Evolutionary conservation across 352 stramenopile genomes (phyloP), one percentile per base, ranked within the genome.

Genomic region (Phytophthora sp.): DNA sequence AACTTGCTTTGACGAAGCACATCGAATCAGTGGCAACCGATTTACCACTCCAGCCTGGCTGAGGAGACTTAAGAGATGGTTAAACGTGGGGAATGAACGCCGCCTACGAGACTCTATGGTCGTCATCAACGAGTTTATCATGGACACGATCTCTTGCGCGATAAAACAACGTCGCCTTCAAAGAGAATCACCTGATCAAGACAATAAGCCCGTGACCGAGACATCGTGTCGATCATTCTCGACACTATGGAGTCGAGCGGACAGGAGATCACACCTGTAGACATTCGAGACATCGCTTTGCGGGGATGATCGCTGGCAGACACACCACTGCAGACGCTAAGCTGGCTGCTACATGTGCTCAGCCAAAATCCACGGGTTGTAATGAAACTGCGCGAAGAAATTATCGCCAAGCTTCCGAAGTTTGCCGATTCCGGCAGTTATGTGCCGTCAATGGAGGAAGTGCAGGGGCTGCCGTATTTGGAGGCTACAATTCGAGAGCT

Each of bases 211-310:
- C n/a, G n/a, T n/a, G n/a, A n/a, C n/a, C n/a, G n/a, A 15, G 17
- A 18, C n/a, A 18, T 43, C 18, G 12, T 43, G 17, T 4, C n/a
- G 17, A 42, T 42, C n/a, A 24, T 42, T 5, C n/a, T 42, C 17
- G 35, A 42, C 11, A 42, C 17, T 9, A 42, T 42, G 17, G 17
- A 42, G 35, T 24, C n/a, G 7, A 42, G 35, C 17, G n/a, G 35
- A 15, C 39, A 64, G 30, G 43, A 27, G 1, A 52, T 68, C 15
- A 56, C 60, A 11, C 42, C 64, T n/a, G 54, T 49, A 31, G 69
- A 75, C n/a, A 52, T 89, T 17, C 75, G 74, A 9, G 74, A 83
- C 55, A 75, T 89, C 28, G 66, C n/a, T 68, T 89, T 24, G 74
- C 68, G 12, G 76, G 81, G 4, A 60, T 91, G 41, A 69, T 91